Percentiles rank a stretch among this genome's conserved stretches.
phyloP scores from a whole-genome alignment of 2,329 filamentous ascomycete genomes.

The Colletotrichum trifolii region DNA sequence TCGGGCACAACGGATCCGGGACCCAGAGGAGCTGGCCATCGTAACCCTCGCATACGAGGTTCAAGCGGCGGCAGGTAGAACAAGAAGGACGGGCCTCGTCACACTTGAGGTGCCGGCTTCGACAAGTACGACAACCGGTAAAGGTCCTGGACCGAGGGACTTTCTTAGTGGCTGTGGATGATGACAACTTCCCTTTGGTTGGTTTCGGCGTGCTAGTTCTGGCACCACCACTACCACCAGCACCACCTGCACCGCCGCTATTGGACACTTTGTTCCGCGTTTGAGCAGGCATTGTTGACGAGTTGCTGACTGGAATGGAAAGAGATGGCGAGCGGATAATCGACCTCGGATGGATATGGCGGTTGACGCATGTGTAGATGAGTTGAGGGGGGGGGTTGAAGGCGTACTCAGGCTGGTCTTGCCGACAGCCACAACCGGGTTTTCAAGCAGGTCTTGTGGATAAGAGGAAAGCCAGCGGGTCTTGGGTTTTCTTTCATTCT shows the following conservation, averaged over 20 bases:
- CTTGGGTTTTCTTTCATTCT: too few species aligned
- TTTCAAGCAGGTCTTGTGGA: not conserved
- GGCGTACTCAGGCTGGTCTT: slow-evolving; percentile 14
- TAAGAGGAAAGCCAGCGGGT: slow-evolving; percentile 3
- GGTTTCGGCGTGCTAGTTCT: not conserved
- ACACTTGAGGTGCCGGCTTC: slow-evolving; percentile 56
- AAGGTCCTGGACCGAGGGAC: slow-evolving; percentile 41
- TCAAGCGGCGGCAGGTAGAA: slow-evolving; percentile 48
- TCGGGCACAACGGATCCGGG: slow-evolving; percentile 40
- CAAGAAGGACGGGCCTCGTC: slow-evolving; percentile 55
- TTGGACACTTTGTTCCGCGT: slow-evolving; percentile 11
- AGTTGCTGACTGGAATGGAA: not conserved
- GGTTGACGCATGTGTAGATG: too few species aligned
- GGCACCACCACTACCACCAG: not conserved
- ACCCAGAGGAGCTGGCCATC: slow-evolving; percentile 48
- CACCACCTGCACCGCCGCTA: not conserved
- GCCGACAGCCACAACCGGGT: slow-evolving; percentile 1
- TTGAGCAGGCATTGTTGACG: slow-evolving; percentile 8
- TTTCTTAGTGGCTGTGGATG: slow-evolving; percentile 5
- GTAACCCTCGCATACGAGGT: slow-evolving; percentile 52
- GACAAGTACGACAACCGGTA: slow-evolving; percentile 48
- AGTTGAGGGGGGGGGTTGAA: not conserved
- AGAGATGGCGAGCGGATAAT: not conserved
- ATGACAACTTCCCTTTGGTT: not conserved
- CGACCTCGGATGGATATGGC: too few species aligned